A percentile compares a stretch with the other conserved stretches of the same genome.
Evolutionary conservation across 31 red algal species (phyloP).

Genomic region (Endocladia muricata): DNA sequence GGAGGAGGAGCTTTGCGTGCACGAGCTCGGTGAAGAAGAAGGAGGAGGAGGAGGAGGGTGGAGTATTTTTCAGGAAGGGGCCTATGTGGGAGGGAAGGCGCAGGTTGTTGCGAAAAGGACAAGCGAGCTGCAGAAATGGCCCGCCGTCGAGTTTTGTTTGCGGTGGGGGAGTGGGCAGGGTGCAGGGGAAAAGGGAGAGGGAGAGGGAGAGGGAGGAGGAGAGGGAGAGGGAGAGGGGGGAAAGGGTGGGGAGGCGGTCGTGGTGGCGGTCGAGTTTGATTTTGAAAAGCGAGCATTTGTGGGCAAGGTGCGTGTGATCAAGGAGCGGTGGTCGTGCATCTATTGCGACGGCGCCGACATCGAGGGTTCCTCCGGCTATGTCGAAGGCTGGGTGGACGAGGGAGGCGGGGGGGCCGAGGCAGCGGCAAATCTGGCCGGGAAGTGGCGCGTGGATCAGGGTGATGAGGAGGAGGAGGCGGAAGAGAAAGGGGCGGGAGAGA

Average conservation of each 20-base stretch:
- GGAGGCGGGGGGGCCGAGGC: not conserved
- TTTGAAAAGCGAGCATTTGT: conserved; percentile 22
- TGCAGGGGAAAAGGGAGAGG: not conserved
- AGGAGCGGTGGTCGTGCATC: conserved; percentile 34
- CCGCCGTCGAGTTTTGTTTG: conserved; percentile 12
- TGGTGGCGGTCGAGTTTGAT: conserved; percentile 29
- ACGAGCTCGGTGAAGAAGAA: not conserved
- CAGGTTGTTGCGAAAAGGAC: not conserved
- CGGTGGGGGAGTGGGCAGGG: not conserved
- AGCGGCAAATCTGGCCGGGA: conserved; percentile 13
- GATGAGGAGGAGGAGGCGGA: not conserved
- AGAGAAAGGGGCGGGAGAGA: not conserved
- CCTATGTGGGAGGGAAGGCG: conserved; percentile 9
- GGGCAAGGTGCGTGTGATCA: conserved; percentile 15
- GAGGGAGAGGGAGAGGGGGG: not conserved
- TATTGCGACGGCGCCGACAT: conserved; percentile 71
- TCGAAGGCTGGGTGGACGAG: conserved; percentile 43
- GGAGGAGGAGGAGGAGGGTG: conserved; percentile 1
- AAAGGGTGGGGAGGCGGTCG: not conserved
- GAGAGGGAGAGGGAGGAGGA: not conserved
- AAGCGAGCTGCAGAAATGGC: conserved; percentile 31
- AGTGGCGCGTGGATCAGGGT: conserved; percentile 9
- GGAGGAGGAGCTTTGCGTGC: conserved; percentile 54
- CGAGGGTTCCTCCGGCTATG: conserved; percentile 51
- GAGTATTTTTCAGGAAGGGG: conserved; percentile 27